phyloP scores from a whole-genome alignment of 2,329 filamentous ascomycete genomes.

The Pseudogymnoascus sp. region DNA sequence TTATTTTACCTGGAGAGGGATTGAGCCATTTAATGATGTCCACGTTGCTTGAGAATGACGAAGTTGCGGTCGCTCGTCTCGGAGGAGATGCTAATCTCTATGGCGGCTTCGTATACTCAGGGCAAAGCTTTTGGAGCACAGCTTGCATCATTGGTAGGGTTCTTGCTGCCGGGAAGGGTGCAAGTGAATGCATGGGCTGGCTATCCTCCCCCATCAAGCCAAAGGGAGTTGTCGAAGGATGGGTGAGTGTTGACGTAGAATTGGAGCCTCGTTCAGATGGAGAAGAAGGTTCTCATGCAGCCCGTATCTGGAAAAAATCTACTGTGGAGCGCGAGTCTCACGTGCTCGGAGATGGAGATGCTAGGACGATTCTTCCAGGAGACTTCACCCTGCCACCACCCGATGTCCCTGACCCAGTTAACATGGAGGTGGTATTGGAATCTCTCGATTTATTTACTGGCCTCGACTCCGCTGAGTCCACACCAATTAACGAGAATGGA shows the following conservation, averaged over 20 bases:
- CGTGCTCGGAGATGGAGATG: constrained; percentile 50
- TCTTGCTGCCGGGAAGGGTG: constrained; percentile 52
- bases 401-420: constrained; percentile 39
- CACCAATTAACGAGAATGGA: constrained; percentile 4
- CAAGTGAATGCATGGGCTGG: constrained; percentile 61
- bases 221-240: constrained; percentile 43
- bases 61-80: constrained; percentile 47
- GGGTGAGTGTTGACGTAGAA: constrained; percentile 50
- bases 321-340: constrained; percentile 51
- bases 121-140: constrained; percentile 63
- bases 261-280: constrained; percentile 41
- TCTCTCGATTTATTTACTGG: constrained; percentile 40
- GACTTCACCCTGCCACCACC: constrained; percentile 57
- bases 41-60: constrained; percentile 56
- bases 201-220: constrained; percentile 54
- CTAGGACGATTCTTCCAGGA: constrained; percentile 46
- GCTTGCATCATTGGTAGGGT: constrained; percentile 57
- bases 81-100: constrained; percentile 55
- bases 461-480: not conserved
- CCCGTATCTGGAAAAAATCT: constrained; percentile 54
- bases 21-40: constrained; percentile 58
- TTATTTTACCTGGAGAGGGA: constrained; percentile 56
- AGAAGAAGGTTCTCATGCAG: constrained; percentile 42
- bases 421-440: constrained; percentile 41
- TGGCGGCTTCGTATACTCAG: constrained; percentile 54